Percentiles rank a stretch among this genome's conserved stretches.
Conservation (phyloP, 2,329 filamentous ascomycete genomes). For the Stenocarpella maydis region DNA sequence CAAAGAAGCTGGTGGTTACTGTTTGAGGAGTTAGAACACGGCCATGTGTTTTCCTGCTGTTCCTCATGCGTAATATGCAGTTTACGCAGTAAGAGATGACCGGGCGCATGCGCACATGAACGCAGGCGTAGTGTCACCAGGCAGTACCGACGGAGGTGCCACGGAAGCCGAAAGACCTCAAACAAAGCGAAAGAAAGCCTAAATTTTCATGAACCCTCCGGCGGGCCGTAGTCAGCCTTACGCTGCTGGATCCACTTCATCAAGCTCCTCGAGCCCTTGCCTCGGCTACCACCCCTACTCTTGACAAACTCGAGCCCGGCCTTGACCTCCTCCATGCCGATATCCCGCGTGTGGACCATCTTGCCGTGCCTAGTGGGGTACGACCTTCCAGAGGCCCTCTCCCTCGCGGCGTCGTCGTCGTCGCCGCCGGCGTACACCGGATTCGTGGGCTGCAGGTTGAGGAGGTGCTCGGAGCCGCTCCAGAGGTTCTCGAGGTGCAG, state of each 20-base stretch:
- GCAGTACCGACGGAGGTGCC: too few species aligned
- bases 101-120: too few species aligned
- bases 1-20: slow-evolving; percentile 48
- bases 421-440: not conserved
- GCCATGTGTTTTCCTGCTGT: not conserved
- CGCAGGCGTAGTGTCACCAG: too few species aligned
- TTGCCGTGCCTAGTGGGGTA: not conserved
- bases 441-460: slow-evolving; percentile 9
- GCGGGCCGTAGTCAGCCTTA: not conserved
- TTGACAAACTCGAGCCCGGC: not conserved
- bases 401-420: too few species aligned
- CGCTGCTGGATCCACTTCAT: slow-evolving; percentile 17
- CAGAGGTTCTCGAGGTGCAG: slow-evolving; percentile 27
- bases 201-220: not conserved
- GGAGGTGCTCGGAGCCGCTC: slow-evolving; percentile 4
- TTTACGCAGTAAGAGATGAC: too few species aligned
- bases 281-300: slow-evolving; percentile 1
- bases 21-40: not conserved
- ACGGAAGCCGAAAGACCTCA: too few species aligned
- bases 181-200: too few species aligned
- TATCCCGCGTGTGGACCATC: slow-evolving; percentile 22
- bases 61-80: too few species aligned
- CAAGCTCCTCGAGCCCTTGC: not conserved
- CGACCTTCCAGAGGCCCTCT: not conserved
- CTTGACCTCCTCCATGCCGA: not conserved